A percentile compares a stretch with the other conserved stretches of the same genome.
Conservation (phyloP, 768 basidiomycete species). For the Amanita exitialis region DNA sequence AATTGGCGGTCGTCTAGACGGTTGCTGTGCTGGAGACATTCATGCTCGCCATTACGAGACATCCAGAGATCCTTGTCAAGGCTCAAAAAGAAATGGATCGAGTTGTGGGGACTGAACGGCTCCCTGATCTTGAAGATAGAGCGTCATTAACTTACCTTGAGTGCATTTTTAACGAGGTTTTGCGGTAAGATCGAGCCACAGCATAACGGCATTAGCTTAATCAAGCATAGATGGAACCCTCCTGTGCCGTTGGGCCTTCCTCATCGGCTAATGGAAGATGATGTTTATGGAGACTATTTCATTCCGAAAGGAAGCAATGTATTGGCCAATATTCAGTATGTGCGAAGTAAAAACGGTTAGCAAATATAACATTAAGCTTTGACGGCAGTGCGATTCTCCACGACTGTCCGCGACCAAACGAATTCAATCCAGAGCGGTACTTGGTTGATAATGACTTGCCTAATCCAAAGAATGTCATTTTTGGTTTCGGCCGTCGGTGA, state of each 20-base stretch:
- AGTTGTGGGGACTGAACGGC: slow-evolving; percentile 30
- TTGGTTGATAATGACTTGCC: slow-evolving; percentile 24
- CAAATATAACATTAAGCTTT: slow-evolving; percentile 2
- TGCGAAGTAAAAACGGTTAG: slow-evolving; percentile 4
- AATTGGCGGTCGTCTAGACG: slow-evolving; percentile 24
- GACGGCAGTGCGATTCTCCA: slow-evolving; percentile 29
- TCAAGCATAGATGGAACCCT: slow-evolving; percentile 31
- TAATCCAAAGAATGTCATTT: slow-evolving; percentile 39
- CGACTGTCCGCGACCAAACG: slow-evolving; percentile 33
- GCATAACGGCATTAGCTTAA: slow-evolving; percentile 1
- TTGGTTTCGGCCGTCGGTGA: slow-evolving; percentile 50
- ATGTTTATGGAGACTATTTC: slow-evolving; percentile 34
- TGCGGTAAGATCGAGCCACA: slow-evolving; percentile 24
- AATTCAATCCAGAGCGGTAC: slow-evolving; percentile 43
- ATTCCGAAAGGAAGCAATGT: slow-evolving; percentile 36
- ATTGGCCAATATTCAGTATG: slow-evolving; percentile 34
- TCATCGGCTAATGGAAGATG: slow-evolving; percentile 42
- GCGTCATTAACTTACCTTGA: slow-evolving; percentile 36
- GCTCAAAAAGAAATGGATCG: slow-evolving; percentile 43
- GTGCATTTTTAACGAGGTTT: slow-evolving; percentile 35
- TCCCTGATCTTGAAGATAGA: slow-evolving; percentile 37
- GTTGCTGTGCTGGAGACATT: slow-evolving; percentile 39
- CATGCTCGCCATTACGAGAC: slow-evolving; percentile 41
- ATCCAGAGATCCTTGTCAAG: slow-evolving; percentile 38
- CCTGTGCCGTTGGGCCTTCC: slow-evolving; percentile 41